Evolutionary conservation across 164 flowering plant species (phyloP), one percentile per base, ranked within the genome.

Genomic region (Magnolia kwangsiensis): DNA sequence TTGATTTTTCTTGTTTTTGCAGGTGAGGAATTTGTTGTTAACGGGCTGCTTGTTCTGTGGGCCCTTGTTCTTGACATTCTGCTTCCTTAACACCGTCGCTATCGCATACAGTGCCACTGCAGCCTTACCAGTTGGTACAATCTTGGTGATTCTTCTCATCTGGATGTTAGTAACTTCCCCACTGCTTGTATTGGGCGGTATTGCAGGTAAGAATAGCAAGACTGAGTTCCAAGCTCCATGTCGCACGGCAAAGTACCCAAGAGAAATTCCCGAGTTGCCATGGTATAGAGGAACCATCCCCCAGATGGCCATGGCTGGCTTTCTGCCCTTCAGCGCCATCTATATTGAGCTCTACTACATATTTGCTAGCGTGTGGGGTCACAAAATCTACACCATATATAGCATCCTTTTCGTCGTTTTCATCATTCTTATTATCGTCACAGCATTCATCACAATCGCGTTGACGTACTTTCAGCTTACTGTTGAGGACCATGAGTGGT

Each of bases 291-390:
- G 80, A 77, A 82, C 85, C 59, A 27, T 84, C 37, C 82, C 85
- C 61, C 87, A 84, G 79, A 82, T 84, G 87, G 85, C 83, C 20
- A 82, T 84, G 83, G 87, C 87, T 1, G 87, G 87, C 8, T 80
- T 84, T 72, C 77, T 84, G 76, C 87, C 87, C 8, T 84, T 82
- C 74, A 82, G 81, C 76, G 86, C 86, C 65, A 84, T 84, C 77
- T 84, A 84, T 51, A 82, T 82, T 27, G 86, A 84, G 69, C 79
- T 84, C 7, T 84, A 82, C 73, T 84, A 84, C 71, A 82, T 82
- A 76, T 84, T 84, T 78, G 87, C 83, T 1, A 84, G 87, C 50
- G 83, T 84, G 50, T 84, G 87, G 87, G 85, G 87, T 24, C 85
- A 82, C 78, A 82, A 76, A 77, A 84, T 82, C 45, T 84, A 84